Evolutionary conservation across 1,139 yeast species (phyloP), one percentile per base, ranked within the genome.

Genomic region (Saccharomyces hybrid): DNA sequence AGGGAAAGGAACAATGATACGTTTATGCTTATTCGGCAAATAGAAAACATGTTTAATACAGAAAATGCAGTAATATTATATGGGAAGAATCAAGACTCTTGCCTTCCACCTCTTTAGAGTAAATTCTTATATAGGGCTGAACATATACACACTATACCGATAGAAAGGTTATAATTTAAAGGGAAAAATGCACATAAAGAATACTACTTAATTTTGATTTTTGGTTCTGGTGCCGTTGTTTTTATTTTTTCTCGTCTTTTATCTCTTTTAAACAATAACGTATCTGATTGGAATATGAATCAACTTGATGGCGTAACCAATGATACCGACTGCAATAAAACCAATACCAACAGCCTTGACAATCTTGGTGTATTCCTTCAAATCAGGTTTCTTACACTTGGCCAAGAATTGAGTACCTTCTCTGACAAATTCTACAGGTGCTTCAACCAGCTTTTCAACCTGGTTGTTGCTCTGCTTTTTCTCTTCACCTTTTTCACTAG

Each of bases 281-380:
- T 90, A 95, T 78, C 98, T 87, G 77, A 91, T 90, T 70, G 99
- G 99, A 68, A 91, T 91, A 75, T 91, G 99, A 68, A 91, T 81
- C 71, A 91, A 81, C 77, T 93, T 93, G 75, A 93, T 95, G 67
- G 85, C 88, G 76, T 90, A 93, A 57, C 99, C 99, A 67, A 93
- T 95, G 67, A 89, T 87, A 68, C 99, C 99, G 93, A 93, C 95
- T 82, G 91, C 91, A 65, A 91, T 77, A 75, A 91, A 93, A 65
- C 99, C 99, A 63, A 90, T 80, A 67, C 98, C 98, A 56, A 93
- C 98, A 55, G 98, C 97, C 75, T 93, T 86, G 63, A 93, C 81
- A 70, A 91, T 88, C 74, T 87, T 86, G 58, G 84, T 67, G 78
- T 88, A 91, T 76, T 93, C 99, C 73, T 86, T 87, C 71, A 80